Evolutionary conservation across 1,284 basidiomycete genomes (phyloP).

Genomic region (Kwoniella shivajii): DNA sequence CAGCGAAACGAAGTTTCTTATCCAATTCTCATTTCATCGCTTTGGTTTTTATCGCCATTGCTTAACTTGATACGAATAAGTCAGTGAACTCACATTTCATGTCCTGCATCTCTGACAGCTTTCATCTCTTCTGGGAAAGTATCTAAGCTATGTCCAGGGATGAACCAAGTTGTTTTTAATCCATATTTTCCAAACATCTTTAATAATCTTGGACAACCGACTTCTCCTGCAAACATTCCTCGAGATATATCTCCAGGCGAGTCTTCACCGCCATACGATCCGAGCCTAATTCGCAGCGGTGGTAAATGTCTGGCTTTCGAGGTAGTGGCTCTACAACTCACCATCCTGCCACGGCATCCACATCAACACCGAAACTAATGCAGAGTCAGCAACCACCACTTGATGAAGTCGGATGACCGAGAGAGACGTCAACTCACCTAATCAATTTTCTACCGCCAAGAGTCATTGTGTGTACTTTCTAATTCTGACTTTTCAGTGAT

Average conservation of each 20-base stretch:
- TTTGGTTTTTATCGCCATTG: not conserved
- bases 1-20: not conserved
- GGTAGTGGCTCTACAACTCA: constrained; percentile 31
- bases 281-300: constrained; percentile 39
- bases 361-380: constrained; percentile 61
- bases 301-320: not conserved
- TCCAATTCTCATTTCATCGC: not conserved
- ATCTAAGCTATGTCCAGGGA: constrained; percentile 59
- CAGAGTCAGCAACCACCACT: not conserved
- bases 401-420: too few species aligned
- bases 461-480: constrained; percentile 2
- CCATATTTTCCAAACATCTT: constrained; percentile 72
- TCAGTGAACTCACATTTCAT: constrained; percentile 48
- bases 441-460: constrained; percentile 17
- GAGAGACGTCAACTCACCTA: constrained; percentile 1
- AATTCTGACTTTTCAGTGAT: not conserved
- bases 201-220: constrained; percentile 67
- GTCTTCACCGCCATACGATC: constrained; percentile 55
- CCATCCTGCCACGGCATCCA: constrained; percentile 69
- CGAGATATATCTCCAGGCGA: constrained; percentile 53
- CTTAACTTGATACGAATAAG: not conserved
- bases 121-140: constrained; percentile 55
- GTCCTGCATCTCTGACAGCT: constrained; percentile 54
- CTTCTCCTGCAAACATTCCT: constrained; percentile 64
- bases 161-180: constrained; percentile 72